Evolutionary conservation across 192 early-diverging fungal species (phyloP).

Genomic region (Entomortierella chlamydospora): DNA sequence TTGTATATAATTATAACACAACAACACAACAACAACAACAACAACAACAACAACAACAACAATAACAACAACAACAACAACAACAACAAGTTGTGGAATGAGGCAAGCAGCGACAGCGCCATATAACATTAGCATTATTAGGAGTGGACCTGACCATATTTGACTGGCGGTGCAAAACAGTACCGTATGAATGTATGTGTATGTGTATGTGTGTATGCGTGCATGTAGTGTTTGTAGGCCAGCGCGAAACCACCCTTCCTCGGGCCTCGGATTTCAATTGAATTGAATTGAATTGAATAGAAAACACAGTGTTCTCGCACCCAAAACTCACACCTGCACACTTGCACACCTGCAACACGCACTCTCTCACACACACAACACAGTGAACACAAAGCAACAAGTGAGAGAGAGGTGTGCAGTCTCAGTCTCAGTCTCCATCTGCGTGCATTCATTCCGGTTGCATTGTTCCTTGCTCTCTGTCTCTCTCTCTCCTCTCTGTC

Average conservation of each 20-base stretch:
- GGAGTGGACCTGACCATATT: too few species aligned
- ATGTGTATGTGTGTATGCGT: not conserved
- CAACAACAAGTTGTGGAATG: too few species aligned
- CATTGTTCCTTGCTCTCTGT: not conserved
- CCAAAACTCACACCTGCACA: too few species aligned
- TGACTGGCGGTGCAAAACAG: too few species aligned
- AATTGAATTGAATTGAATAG: slow-evolving; percentile 2
- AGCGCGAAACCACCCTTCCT: too few species aligned
- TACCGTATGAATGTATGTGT: not conserved
- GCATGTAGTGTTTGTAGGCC: not conserved
- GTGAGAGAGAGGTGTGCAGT: not conserved
- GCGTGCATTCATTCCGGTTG: not conserved
- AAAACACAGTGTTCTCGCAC: not conserved
- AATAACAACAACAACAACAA: too few species aligned
- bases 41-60: too few species aligned
- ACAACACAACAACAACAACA: too few species aligned
- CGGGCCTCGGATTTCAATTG: not conserved
- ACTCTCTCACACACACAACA: not conserved
- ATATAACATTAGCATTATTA: too few species aligned
- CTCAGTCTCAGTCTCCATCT: slow-evolving; percentile 1
- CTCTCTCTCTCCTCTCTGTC: slow-evolving; percentile 5
- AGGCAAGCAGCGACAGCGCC: too few species aligned
- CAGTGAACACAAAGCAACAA: not conserved
- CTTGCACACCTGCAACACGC: too few species aligned
- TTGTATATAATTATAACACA: too few species aligned